phyloP scores from a whole-genome alignment of 228 moss, liverwort and hornwort genomes.

The Sphagnum magellanicum region DNA sequence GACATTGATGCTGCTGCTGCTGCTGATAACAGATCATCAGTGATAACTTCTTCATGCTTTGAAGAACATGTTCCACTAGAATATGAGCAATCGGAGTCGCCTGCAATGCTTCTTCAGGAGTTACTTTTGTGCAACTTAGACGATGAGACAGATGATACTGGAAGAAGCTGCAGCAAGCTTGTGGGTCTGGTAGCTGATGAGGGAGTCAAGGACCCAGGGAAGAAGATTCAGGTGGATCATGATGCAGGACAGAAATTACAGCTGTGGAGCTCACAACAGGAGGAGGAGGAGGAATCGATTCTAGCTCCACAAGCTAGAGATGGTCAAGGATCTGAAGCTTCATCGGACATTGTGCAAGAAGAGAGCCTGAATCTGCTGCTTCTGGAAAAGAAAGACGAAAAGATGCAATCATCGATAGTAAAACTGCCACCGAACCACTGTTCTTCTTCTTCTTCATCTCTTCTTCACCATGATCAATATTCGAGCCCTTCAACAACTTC shows the following conservation, averaged over 20 bases:
- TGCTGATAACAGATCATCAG: too few species aligned
- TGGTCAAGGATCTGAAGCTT: conserved; percentile 4
- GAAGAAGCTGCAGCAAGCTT: background rate
- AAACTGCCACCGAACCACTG: too few species aligned
- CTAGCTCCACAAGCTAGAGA: conserved; percentile 18
- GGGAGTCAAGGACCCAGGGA: background rate
- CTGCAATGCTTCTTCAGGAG: too few species aligned
- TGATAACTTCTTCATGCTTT: background rate
- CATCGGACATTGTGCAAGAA: background rate
- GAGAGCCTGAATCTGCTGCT: background rate
- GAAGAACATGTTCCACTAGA: conserved; percentile 6
- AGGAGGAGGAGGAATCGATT: conserved; percentile 3
- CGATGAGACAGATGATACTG: too few species aligned
- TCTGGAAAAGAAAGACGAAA: conserved; percentile 16
- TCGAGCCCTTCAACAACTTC: background rate
- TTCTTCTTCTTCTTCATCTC: too few species aligned
- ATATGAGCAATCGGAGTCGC: background rate
- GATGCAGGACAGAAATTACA: conserved; percentile 11
- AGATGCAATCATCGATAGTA: conserved; percentile 1
- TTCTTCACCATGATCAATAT: too few species aligned
- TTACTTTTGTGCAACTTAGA: too few species aligned
- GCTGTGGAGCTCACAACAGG: conserved; percentile 4
- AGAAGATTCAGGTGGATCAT: background rate
- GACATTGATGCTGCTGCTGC: too few species aligned
- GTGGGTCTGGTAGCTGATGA: too few species aligned